A percentile compares a stretch with the other conserved stretches of the same genome.
Conservation (phyloP, 1,139 yeast species). For the Geotrichum reessii region DNA sequence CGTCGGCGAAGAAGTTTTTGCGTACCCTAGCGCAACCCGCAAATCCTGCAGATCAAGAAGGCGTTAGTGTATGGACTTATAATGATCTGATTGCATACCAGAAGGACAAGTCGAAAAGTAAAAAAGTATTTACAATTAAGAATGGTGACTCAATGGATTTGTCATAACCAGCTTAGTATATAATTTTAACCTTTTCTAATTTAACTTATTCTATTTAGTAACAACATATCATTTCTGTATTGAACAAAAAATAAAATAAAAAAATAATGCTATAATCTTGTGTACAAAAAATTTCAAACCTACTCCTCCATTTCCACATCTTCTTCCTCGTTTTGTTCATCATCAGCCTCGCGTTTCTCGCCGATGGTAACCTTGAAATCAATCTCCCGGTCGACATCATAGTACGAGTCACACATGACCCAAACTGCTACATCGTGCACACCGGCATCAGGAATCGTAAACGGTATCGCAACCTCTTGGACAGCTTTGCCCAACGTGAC, state of each 20-base stretch:
- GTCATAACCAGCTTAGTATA: background rate
- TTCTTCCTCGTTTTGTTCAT: conserved; percentile 24
- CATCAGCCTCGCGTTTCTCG: conserved; percentile 35
- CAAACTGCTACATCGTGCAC: conserved; percentile 59
- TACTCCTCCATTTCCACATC: conserved; percentile 5
- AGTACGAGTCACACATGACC: conserved; percentile 86
- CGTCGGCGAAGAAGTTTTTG: conserved; percentile 86
- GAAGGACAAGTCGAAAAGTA: conserved; percentile 20
- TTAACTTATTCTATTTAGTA: background rate
- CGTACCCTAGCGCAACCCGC: conserved; percentile 93
- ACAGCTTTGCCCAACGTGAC: conserved; percentile 49
- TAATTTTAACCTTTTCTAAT: background rate
- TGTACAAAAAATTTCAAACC: too few species aligned
- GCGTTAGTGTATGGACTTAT: conserved; percentile 87
- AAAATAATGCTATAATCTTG: too few species aligned
- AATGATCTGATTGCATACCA: conserved; percentile 65
- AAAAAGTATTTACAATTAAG: conserved; percentile 6
- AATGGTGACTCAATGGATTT: conserved; percentile 6
- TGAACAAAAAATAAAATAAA: background rate
- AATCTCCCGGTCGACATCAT: conserved; percentile 85
- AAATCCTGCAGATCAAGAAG: conserved; percentile 86
- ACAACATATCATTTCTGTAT: background rate
- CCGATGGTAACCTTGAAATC: conserved; percentile 46
- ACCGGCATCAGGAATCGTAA: conserved; percentile 59
- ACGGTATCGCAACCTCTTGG: conserved; percentile 50